Evolutionary conservation across 768 basidiomycete genomes (phyloP), one percentile per base, ranked within the genome.

Genomic region (Lactarius indigo): DNA sequence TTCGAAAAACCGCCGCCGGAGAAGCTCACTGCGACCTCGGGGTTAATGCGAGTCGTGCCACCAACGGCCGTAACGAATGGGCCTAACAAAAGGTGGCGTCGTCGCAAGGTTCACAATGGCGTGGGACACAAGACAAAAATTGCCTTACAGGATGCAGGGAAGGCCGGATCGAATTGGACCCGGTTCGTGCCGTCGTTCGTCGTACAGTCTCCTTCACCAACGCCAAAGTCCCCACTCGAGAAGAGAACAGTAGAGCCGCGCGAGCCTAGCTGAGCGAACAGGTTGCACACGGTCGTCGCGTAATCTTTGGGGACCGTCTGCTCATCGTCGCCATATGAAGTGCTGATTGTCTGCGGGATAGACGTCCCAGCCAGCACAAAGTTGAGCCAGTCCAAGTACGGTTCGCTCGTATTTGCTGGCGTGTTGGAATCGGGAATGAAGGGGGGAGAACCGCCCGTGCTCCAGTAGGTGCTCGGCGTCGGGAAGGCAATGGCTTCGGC

Each of bases 1-100:
- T 78, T 78, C 26, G 86, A 87, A 76, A 88, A 89, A 2, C 89
- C 88, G 50, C 88, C 89, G 1, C 87, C 86, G n/a, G 87, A 86
- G 76, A 89, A 85, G 74, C 75, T 78, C 59, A 82, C 77, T 12
- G 84, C 87, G 37, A 83, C 77, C 73, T 90, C 88, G 5, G 88
- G 87, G 73, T 82, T 83, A 64, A 86, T 75, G 55, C 76, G 76
- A 1, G 79, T 82, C 0, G 89, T 91, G 5, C 87, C 78, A 33
- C 79, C 90, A 4, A 92, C 83, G 2, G 85, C 54, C 18, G 89
- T 90, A n/a, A 90, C 82, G 63, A 79, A 90, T 3, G 88, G 88
- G 70, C 74, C 73, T 73, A 39, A n/a, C 26, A 50, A 37, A 17
- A 44, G 18, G 5, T 10, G 20, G 26, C 33, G 47, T 28, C 26